A percentile compares a stretch with the other conserved stretches of the same genome.
These are phyloP conservation scores for Litsea cubeba DNA, from an alignment of 164 flowering plant genomes.

Conservation along the genomic window DNA sequence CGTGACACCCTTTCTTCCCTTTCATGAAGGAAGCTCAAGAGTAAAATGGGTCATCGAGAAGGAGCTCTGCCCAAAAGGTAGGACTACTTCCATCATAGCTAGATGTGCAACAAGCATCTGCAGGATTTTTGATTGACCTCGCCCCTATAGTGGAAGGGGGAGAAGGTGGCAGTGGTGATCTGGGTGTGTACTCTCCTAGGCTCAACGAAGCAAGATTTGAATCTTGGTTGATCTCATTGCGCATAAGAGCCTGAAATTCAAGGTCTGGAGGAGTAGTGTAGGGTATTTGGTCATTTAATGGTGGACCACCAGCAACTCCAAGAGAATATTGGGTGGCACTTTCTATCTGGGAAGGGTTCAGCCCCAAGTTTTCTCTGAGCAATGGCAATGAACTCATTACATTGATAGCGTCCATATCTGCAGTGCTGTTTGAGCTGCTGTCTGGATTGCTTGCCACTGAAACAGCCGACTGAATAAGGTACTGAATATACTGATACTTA, in stretches of 20 bases:
- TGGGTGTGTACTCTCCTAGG: not conserved
- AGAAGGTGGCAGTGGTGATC: not conserved
- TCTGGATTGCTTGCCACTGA: constrained; percentile 5
- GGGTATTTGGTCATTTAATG: not conserved
- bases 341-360: not conserved
- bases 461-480: constrained; percentile 46
- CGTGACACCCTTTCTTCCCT: not conserved
- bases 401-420: constrained; percentile 35
- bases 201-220: not conserved
- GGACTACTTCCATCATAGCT: constrained; percentile 28
- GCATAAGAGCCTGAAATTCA: not conserved
- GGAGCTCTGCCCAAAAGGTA: constrained; percentile 40
- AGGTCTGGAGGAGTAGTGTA: not conserved
- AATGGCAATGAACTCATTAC: constrained; percentile 12
- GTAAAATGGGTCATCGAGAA: constrained; percentile 39
- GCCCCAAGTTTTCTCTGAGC: not conserved
- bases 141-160: not conserved
- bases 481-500: constrained; percentile 52
- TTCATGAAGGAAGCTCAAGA: constrained; percentile 22
- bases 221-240: constrained; percentile 5
- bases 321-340: not conserved
- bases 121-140: constrained; percentile 15
- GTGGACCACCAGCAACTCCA: not conserved
- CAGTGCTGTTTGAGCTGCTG: constrained; percentile 8
- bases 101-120: constrained; percentile 31